These are phyloP conservation scores for Colletotrichum orchidophilum DNA, from an alignment of 2,329 filamentous ascomycete species.

Conservation along the genomic window DNA sequence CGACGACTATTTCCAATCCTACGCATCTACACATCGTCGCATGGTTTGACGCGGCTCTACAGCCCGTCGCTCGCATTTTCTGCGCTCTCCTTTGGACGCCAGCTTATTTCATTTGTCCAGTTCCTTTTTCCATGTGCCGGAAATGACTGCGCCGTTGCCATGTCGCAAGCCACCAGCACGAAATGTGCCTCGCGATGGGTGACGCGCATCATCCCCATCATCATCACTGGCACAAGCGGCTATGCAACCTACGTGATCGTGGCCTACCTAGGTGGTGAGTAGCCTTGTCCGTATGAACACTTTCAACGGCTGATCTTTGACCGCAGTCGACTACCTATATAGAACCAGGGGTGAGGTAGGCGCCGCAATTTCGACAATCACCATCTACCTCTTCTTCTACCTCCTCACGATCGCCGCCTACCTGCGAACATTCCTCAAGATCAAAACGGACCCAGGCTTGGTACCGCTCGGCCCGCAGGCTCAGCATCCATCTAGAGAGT, in stretches of 20 bases:
- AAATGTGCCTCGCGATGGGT: slow-evolving; percentile 64
- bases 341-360: slow-evolving; percentile 55
- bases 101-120: background rate
- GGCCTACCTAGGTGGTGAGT: slow-evolving; percentile 73
- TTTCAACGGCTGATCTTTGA: background rate
- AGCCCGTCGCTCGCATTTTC: background rate
- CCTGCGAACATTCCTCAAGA: slow-evolving; percentile 73
- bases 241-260: slow-evolving; percentile 79
- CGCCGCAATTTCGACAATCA: slow-evolving; percentile 74
- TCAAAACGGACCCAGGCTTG: slow-evolving; percentile 77
- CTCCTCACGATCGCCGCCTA: slow-evolving; percentile 74
- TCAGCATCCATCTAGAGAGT: slow-evolving; percentile 26
- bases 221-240: slow-evolving; percentile 72
- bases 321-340: slow-evolving; percentile 77
- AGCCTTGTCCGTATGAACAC: slow-evolving; percentile 6
- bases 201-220: slow-evolving; percentile 73
- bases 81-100: background rate
- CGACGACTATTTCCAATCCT: slow-evolving; percentile 3
- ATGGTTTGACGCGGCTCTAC: slow-evolving; percentile 1
- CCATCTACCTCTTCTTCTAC: slow-evolving; percentile 78
- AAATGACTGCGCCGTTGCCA: slow-evolving; percentile 20
- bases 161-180: slow-evolving; percentile 41
- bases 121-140: background rate
- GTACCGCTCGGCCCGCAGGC: slow-evolving; percentile 65
- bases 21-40: slow-evolving; percentile 5